phyloP scores from a whole-genome alignment of 805 yeast genomes.

The Yamadazyma philogaea region DNA sequence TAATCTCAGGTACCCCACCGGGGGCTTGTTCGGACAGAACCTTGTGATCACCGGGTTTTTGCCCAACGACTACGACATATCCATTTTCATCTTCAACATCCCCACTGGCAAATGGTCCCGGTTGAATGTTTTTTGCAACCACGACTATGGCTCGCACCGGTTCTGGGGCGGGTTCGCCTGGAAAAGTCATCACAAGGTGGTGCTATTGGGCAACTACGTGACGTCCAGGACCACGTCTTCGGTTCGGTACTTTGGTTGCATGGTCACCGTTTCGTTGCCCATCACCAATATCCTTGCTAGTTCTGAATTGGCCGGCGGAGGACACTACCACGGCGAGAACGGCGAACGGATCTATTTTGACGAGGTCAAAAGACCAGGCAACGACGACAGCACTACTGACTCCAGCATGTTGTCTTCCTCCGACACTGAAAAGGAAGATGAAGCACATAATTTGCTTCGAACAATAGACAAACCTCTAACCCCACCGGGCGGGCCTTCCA shows the following conservation, averaged over 20 bases:
- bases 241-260: constrained; percentile 44
- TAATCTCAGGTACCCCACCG: constrained; percentile 52
- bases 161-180: constrained; percentile 70
- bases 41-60: constrained; percentile 59
- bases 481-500: constrained; percentile 10
- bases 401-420: constrained; percentile 4
- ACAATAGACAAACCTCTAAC: constrained; percentile 10
- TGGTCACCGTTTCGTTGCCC: constrained; percentile 54
- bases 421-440: constrained; percentile 5
- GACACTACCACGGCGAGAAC: constrained; percentile 19
- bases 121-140: constrained; percentile 51
- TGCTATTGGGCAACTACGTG: constrained; percentile 55
- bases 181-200: constrained; percentile 73
- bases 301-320: constrained; percentile 36
- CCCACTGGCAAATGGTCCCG: constrained; percentile 64
- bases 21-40: constrained; percentile 66
- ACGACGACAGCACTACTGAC: constrained; percentile 9
- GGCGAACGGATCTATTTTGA: constrained; percentile 16
- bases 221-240: constrained; percentile 46
- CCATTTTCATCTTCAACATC: constrained; percentile 48
- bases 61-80: constrained; percentile 45
- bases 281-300: constrained; percentile 49
- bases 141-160: constrained; percentile 52
- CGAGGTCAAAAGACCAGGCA: constrained; percentile 5
- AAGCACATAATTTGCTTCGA: not conserved